Evolutionary conservation across 1,139 yeast genomes (phyloP), one percentile per base, ranked within the genome.

Genomic region (Hansenula sp.): DNA sequence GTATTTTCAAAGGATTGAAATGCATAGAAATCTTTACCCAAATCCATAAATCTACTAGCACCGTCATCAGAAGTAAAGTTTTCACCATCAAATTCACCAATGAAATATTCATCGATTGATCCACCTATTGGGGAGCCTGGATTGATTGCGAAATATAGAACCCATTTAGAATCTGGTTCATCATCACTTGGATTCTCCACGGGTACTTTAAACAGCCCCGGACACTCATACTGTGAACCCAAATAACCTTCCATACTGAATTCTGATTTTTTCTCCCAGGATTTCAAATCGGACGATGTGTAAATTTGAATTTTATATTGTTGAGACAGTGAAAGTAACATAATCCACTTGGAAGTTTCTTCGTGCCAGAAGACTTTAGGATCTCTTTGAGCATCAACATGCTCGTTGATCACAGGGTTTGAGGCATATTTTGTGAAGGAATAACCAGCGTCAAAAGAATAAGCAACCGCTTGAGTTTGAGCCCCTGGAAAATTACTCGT

Each of bases 331-430:
- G 66, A 69, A 28, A 64, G 59, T 5, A 61, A 57, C 68, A 67
- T 62, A 36, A 67, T 52, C 72, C 72, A 68, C 43, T 60, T 58
- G 29, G 52, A 38, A 10, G 61, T 50, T 30, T 55, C 58, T 18
- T 52, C 61, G 40, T 65, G 65, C 70, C 70, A 68, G 41, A 65
- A 57, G 5, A 68, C 72, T 48, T 67, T 67, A 15, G 73, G 73
- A 47, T 68, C 73, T 41, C 73, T 60, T 52, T 66, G 68, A 34
- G 66, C 62, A 3, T 62, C 44, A 13, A 59, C 47, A 44, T 59
- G 55, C 33, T 59, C 45, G 37, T 62, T 60, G 10, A 68, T 45
- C 11, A 68, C 69, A 13, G 70, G 70, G 52, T 65, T 66, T 8
- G 49, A 44, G 6, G 51, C 51, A 46, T 61, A 66, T 36, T 59